Base-by-base conservation (phyloP, 2,329 filamentous ascomycete species). In the Atkinsonella hypoxylon region DNA sequence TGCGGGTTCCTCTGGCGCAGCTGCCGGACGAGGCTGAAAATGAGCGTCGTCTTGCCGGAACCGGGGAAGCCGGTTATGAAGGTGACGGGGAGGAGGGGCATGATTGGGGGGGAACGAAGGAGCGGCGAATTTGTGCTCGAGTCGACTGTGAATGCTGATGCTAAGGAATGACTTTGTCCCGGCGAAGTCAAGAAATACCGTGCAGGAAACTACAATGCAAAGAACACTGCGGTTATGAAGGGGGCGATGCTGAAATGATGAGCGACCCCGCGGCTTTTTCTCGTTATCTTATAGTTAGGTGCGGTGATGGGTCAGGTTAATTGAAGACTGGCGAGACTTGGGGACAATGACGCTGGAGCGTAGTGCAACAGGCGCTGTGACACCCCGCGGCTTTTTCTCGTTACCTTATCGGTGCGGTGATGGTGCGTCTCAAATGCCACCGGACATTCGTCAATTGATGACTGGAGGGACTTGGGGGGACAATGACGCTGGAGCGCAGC, bases 21-120 rank as follows among this genome's bases (percentile, higher is more conserved):
- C 71, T 98, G 93, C 0, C 90, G 89, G 57, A 97, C 78, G 12
- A 98, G 85, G 68, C 93, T 93, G 55, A 98, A 83, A 56, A 98
- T 89, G 52, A 98, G 77, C 2, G 93, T 97, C 1, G 93, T 98
- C 72, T 97, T 97, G 53, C 93, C 93, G 9, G 89, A 91, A 62
- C 93, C 93, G 15, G 97, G 80, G 70, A 97, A 98, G 64, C 93
- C 93, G 5, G 93, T 98, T 49, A 98, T 76, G 63, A 98, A 94
- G 45, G 91, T 97, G 65, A 96, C 86, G 4, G 90, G 89, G 58
- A 89, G 93, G 1, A 85, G 82, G 8, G 79, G 67, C 79, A 84
- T 84, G 22, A 6, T 26, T 26, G 22, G 22, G 22, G 3, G 22
- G 22, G 22, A 6, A 6, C 3, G 22, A 6, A 6, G 22, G 22